Base-by-base conservation (phyloP, 176 grass and related monocot genomes). In the Juncus inflexus region DNA sequence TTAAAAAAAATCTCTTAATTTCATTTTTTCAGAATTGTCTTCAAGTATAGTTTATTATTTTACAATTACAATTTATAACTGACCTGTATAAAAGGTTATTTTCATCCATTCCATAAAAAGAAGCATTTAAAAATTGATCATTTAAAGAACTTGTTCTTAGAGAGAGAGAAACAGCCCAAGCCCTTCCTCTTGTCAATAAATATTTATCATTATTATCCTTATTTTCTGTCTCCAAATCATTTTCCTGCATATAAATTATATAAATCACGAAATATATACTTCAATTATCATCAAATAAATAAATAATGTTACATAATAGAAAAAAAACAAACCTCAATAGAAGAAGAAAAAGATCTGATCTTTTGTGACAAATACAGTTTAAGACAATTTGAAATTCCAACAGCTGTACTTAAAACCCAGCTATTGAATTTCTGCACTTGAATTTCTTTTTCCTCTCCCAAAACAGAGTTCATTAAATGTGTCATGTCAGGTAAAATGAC, bases 31-130 rank as follows among this genome's bases (percentile, higher is more conserved):
- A 11, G 52, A 13, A 56, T 56, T 11, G 52, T 13, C 56, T 36
- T 63, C 35, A 15, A 40, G 7, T 3, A 11, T 63, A 63, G 4
- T 47, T 47, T 47, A 47, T 47, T 47, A 9, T 47, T 47, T 47
- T 47, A 9, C 0, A 1, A 28, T 28, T 28, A 28, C 1, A 28
- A 15, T 2, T 28, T 77, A 58, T 49, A 83, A 80, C 61, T 60
- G 79, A 92, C 94, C 88, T 89, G 55, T 86, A 97, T 40, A 97
- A 75, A 81, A 91, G 85, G 60, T 86, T 72, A 66, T 76, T 19
- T 14, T 50, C 60, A 45, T 84, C 80, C 65, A 86, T 81, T 86
- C 84, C 80, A 47, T 40, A 12, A 13, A 86, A 54, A 73, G 83
- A 99, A 51, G 61, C 82, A 58, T 58, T 62, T 43, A 91, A 58